Evolutionary conservation across 208 protist genomes (phyloP).

Genomic region (Leishmania gerbilli): DNA sequence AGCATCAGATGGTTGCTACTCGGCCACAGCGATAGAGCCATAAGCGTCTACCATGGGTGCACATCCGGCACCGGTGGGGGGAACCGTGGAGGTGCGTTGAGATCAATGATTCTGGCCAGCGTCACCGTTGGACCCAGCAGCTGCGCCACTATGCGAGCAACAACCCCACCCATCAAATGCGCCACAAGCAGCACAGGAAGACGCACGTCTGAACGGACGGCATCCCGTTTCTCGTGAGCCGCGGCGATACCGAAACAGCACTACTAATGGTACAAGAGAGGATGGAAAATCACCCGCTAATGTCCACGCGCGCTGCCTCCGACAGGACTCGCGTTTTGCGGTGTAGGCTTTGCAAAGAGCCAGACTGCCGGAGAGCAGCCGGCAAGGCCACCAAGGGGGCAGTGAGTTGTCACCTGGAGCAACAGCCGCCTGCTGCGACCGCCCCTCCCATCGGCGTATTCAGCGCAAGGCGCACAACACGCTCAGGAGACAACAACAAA

Average conservation of each 20-base stretch:
- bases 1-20: not conserved
- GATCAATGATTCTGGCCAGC: constrained; percentile 43
- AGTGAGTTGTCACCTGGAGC: not conserved
- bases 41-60: constrained; percentile 43
- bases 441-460: not conserved
- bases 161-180: constrained; percentile 66
- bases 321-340: not conserved
- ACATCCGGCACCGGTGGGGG: constrained; percentile 51
- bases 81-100: constrained; percentile 51
- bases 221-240: not conserved
- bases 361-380: not conserved
- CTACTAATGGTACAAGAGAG: not conserved
- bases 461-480: not conserved
- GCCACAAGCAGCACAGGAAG: constrained; percentile 46
- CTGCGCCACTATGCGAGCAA: constrained; percentile 39
- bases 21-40: constrained; percentile 18
- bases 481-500: not conserved
- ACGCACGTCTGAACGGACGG: not conserved
- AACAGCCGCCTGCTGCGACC: not conserved
- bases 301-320: not conserved
- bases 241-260: not conserved
- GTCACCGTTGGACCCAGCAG: constrained; percentile 11
- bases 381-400: not conserved
- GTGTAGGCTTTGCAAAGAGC: not conserved
- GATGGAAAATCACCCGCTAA: too few species aligned